These are phyloP conservation scores for Hydnomerulius pinastri DNA, from an alignment of 768 basidiomycete species.

Conservation along the genomic window DNA sequence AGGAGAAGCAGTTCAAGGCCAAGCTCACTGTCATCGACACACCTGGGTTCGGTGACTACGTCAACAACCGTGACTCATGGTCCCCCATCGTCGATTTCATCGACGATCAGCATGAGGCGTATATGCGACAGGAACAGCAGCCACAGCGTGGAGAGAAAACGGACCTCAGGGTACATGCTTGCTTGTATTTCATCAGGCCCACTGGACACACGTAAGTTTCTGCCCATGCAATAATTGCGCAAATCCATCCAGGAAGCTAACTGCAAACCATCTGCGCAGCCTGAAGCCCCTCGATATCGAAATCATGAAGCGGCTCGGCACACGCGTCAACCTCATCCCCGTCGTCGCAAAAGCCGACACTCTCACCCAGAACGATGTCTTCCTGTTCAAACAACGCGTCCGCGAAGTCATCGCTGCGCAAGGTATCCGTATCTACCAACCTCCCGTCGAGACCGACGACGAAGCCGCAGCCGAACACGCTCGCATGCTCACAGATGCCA, in stretches of 20 bases:
- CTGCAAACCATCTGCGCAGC: conserved; percentile 30
- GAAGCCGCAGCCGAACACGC: conserved; percentile 88
- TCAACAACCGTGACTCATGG: conserved; percentile 99
- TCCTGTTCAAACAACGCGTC: conserved; percentile 91
- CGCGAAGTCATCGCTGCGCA: conserved; percentile 90
- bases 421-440: conserved; percentile 92
- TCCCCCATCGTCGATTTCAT: conserved; percentile 98
- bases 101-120: conserved; percentile 92
- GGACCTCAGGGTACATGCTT: conserved; percentile 94
- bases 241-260: neutral
- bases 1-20: conserved; percentile 99
- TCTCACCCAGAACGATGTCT: conserved; percentile 89
- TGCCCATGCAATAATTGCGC: neutral
- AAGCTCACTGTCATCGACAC: conserved; percentile 99
- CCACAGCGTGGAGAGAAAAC: conserved; percentile 94
- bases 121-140: conserved; percentile 98
- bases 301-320: conserved; percentile 99
- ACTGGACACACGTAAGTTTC: conserved; percentile 90
- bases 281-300: conserved; percentile 98
- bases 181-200: conserved; percentile 94
- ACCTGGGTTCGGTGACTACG: conserved; percentile 99
- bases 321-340: conserved; percentile 96
- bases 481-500: conserved; percentile 82
- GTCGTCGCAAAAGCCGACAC: conserved; percentile 98
- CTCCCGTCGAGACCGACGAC: conserved; percentile 87